Conservation (phyloP, 2,329 filamentous ascomycete species). For the Esteya vermicola region DNA sequence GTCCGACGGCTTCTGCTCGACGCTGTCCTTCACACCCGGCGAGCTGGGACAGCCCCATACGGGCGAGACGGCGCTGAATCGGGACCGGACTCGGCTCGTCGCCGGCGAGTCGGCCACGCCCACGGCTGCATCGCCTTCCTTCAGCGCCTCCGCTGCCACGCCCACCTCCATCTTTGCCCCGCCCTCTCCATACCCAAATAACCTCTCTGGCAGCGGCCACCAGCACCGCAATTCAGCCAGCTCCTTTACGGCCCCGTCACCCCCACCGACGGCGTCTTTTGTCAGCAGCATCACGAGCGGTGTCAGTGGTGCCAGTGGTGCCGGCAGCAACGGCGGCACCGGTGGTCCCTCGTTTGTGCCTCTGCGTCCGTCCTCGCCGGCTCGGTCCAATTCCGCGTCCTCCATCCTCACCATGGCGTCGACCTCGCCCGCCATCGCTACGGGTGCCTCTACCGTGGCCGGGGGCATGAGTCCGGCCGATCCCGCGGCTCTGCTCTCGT, state of each 20-base stretch:
- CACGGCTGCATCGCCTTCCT: conserved; percentile 22
- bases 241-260: conserved; percentile 44
- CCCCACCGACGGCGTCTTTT: conserved; percentile 39
- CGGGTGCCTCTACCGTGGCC: background rate
- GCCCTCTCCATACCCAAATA: conserved; percentile 40
- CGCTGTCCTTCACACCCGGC: conserved; percentile 66
- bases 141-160: conserved; percentile 55
- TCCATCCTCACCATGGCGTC: conserved; percentile 58
- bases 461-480: too few species aligned
- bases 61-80: conserved; percentile 41
- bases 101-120: background rate
- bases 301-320: background rate
- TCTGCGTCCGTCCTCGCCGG: conserved; percentile 58
- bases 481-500: too few species aligned
- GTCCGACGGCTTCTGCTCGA: conserved; percentile 94
- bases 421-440: conserved; percentile 17
- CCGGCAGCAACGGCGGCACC: background rate
- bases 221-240: conserved; percentile 44
- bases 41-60: conserved; percentile 77
- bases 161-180: conserved; percentile 50
- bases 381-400: conserved; percentile 73
- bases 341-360: background rate
- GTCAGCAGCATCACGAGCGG: conserved; percentile 22
- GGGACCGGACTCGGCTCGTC: background rate
- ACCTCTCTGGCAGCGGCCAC: conserved; percentile 18